Base-by-base conservation (phyloP, 169 alveolate species). In the Babesia sp. region DNA sequence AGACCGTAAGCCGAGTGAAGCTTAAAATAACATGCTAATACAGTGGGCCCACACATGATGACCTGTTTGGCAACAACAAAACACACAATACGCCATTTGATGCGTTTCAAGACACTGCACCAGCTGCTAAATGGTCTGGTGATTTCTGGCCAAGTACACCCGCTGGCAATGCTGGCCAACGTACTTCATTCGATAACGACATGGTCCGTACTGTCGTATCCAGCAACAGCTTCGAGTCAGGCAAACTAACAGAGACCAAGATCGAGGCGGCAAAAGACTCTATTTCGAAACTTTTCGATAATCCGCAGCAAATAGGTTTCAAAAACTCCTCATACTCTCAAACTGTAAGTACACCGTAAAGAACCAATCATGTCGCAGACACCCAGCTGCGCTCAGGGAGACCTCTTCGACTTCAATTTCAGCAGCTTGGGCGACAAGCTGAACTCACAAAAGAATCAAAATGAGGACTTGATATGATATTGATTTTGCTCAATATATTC, bases 181-280 rank as follows among this genome's bases (percentile, higher is more conserved):
- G 48, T 8, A 50, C 50, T 14, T 50, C 59, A 20, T 31, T 24
- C 54, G 45, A 14, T 36, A 42, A 64, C 36, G 76, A 78, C 45
- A 60, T 41, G 42, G 22, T 48, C 11, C 16, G 29, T 24, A 42
- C 63, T 22, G 56, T 22, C 12, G 55, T 58, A 9, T 54, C 73
- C n/a, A 64, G 59, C 57, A 61, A 29, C 5, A 29, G 42, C 45
- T 22, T 34, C 29, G 79, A 54, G 6, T 1, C 42, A 11, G 11
- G 44, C 45, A 69, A 55, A 20, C 24, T 71, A 34, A 28, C 72
- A 31, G 90, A 89, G 34, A 88, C 93, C 41, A 79, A 84, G 61
- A 86, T 89, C 12, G 91, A 89, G 45, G 93, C 93, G 4, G 91
- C 93, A 29, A 89, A 89, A 51, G 77, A 84, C 59, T 79, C 84